Evolutionary conservation across 2,329 filamentous ascomycete species (phyloP), one percentile per base, ranked within the genome.

Genomic region (Madurella fahalii): DNA sequence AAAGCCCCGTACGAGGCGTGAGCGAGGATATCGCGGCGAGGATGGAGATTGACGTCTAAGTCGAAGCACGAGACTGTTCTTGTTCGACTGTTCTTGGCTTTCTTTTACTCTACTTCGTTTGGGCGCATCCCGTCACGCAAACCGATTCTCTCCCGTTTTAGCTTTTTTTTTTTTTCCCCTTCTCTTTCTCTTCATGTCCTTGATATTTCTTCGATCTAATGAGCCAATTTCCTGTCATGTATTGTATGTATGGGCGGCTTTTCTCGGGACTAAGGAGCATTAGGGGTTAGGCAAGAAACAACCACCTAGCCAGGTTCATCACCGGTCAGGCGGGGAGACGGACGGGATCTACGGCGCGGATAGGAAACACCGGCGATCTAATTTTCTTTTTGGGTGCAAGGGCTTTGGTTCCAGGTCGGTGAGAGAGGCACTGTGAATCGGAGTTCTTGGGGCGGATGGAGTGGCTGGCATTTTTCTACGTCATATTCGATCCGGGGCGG

Each of bases 1-100:
- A 70, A 53, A 71, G 72, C 42, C 72, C 73, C 8, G 73, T 81
- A 43, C 75, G 82, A 40, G 77, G 78, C 31, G 76, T 84, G 67
- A 85, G 82, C 61, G 83, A 86, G 67, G 83, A 86, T 58, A 76
- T 86, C 45, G 82, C 81, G 31, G 76, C 77, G 4, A 74, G 76
- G 17, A 85, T 86, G 81, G 83, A 86, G 64, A 79, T 86, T 61
- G 83, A 77, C 68, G 60, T 64, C 20, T 65, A 54, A 59, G 46
- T 11, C 13, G 11, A 25, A 32, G 18, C 18, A 17, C 17, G 16
- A 18, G 32, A 8, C 25, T 45, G 45, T 44, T 39, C 13, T 39
- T 47, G 45, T 44, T 60, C 52, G 32, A 30, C 48, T 56, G 50
- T 42, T 53, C 41, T 45, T 50, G n/a, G 4, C 57, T 40, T 50